Evolutionary conservation across 176 grass and related monocot species (phyloP).

Genomic region (Lolium multiflorum): DNA sequence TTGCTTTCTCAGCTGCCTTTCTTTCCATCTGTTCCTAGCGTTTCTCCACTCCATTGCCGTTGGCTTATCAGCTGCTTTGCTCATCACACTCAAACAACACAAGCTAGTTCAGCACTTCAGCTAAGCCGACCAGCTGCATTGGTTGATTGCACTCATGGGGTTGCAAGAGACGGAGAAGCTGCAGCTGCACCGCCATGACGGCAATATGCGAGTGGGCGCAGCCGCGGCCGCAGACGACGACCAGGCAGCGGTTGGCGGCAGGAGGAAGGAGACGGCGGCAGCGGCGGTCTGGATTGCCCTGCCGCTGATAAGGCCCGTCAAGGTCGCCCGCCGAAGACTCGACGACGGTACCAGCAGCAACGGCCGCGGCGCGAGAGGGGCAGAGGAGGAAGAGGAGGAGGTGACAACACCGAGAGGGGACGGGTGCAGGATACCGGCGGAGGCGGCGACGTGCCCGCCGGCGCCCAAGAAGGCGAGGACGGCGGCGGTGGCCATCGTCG

Average conservation of each 20-base stretch:
- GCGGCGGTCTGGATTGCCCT: constrained; percentile 20
- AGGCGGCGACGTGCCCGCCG: constrained; percentile 52
- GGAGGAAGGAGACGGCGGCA: neutral
- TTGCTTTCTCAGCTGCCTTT: neutral
- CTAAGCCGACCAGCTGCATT: neutral
- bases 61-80: neutral
- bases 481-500: constrained; percentile 28
- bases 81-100: neutral
- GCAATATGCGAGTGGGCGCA: neutral
- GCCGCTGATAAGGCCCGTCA: constrained; percentile 45
- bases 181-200: constrained; percentile 9
- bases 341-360: neutral
- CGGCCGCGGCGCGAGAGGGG: neutral
- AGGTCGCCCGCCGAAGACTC: constrained; percentile 31
- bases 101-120: too few relatives aligned
- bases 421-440: constrained; percentile 39
- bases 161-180: constrained; percentile 38
- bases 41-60: neutral
- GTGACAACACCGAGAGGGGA: constrained; percentile 49
- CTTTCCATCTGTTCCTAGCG: neutral
- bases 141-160: neutral
- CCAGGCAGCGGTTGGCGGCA: neutral
- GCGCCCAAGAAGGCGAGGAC: constrained; percentile 59
- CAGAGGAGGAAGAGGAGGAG: neutral
- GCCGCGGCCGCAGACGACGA: neutral